Base-by-base conservation (phyloP, 1,139 yeast genomes). In the Ogataea hybrid region DNA sequence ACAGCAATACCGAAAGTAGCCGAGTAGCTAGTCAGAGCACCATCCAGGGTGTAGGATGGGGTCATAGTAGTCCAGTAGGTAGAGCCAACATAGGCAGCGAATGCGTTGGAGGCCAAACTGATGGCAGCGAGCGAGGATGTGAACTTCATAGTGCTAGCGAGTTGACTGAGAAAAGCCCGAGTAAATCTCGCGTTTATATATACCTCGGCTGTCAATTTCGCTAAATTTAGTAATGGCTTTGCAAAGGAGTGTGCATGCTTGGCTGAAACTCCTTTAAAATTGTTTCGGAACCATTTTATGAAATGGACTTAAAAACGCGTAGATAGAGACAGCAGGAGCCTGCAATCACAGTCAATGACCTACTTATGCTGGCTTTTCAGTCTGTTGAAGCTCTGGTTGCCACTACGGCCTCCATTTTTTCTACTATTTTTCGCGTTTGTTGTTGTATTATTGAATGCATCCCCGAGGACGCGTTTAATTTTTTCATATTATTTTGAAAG, bases 31-130 rank as follows among this genome's bases (percentile, higher is more conserved):
- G 86, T 78, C 42, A 70, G 47, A 48, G 81, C 86, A 57, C 80
- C 81, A 28, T 75, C 49, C 49, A 75, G 75, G 32, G 80, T 68
- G 25, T 69, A 71, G 35, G 68, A 50, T 53, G 90, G 89, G 35
- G 87, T 81, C 66, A 82, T 73, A 39, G 87, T 79, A 28, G 87
- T 71, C 79, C 86, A 81, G 56, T 88, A 80, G 49, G 77, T 81
- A 48, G 84, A 62, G 63, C 87, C 82, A 64, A 79, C 74, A 62
- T 73, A 69, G 56, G 86, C 81, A 59, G 90, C 77, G 62, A 77
- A 49, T 45, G 83, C 69, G 35, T 75, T 52, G 41, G 77, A 65
- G 41, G 75, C 68, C 42, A 80, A 56, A 50, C 65, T 43, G 31
- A 55, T 35, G 23, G 49, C 44, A 43, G 49, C 44, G 37, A 51